Conservation (phyloP, 805 yeast genomes). For the Candida ponderosae region DNA sequence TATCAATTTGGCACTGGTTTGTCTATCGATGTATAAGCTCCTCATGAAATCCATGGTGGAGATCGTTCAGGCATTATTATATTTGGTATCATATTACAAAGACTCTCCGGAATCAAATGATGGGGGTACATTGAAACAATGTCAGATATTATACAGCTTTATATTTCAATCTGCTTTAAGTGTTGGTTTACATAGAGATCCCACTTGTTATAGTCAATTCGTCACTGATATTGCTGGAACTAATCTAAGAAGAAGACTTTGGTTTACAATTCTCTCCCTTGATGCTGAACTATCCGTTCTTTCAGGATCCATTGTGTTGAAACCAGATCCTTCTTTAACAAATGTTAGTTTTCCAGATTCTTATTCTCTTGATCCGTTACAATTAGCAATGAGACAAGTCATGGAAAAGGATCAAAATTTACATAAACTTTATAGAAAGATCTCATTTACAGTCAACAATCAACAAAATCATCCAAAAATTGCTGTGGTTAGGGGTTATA, state of each 20-base stretch:
- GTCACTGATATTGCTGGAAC: conserved; percentile 3
- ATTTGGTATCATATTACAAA: conserved; percentile 28
- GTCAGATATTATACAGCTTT: conserved; percentile 28
- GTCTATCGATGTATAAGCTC: conserved; percentile 33
- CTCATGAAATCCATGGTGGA: conserved; percentile 27
- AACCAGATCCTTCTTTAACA: conserved; percentile 4
- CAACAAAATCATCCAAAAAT: conserved; percentile 5
- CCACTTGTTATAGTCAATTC: conserved; percentile 18
- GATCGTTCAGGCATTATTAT: conserved; percentile 33
- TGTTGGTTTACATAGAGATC: conserved; percentile 42
- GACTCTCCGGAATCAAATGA: conserved; percentile 41
- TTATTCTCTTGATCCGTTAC: conserved; percentile 6
- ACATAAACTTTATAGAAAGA: conserved; percentile 3
- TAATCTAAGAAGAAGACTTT: conserved; percentile 12
- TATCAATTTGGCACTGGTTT: conserved; percentile 29
- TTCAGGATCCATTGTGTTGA: conserved; percentile 7
- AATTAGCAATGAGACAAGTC: conserved; percentile 7
- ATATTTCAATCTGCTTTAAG: conserved; percentile 34
- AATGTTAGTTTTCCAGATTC: conserved; percentile 11
- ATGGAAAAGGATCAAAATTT: conserved; percentile 1
- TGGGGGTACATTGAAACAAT: conserved; percentile 30
- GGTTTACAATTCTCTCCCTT: conserved; percentile 9
- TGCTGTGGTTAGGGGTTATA: conserved; percentile 1
- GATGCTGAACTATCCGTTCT: conserved; percentile 7
- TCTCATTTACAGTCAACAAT: conserved; percentile 7